Percentiles rank a stretch among this genome's conserved stretches.
These are phyloP conservation scores for Ascochyta fabae DNA, from an alignment of 2,329 filamentous ascomycete genomes.

Conservation along the genomic window DNA sequence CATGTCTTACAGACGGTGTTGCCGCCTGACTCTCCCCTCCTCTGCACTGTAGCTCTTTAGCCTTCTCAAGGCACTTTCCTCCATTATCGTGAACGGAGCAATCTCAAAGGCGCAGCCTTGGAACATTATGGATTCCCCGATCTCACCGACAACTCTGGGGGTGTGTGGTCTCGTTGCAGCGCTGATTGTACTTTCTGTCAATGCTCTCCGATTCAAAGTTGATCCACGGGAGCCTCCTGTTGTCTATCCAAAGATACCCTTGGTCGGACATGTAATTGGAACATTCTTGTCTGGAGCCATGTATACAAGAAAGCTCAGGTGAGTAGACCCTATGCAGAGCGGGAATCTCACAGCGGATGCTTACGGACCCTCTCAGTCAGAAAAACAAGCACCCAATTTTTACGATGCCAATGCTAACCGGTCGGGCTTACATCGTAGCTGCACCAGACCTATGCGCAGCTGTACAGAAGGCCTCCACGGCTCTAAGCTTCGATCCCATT, in stretches of 20 bases:
- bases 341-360: not conserved
- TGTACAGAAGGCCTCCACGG: conserved; percentile 50
- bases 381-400: conserved; percentile 43
- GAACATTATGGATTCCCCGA: not conserved
- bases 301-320: conserved; percentile 52
- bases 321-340: conserved; percentile 1
- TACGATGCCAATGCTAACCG: conserved; percentile 55
- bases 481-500: conserved; percentile 54
- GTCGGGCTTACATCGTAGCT: conserved; percentile 56
- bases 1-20: not conserved
- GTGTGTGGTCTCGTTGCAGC: conserved; percentile 15
- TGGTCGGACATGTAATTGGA: conserved; percentile 56
- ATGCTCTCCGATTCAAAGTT: conserved; percentile 20
- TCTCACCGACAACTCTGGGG: not conserved
- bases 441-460: conserved; percentile 50
- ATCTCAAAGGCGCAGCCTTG: not conserved
- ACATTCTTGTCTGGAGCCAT: conserved; percentile 44
- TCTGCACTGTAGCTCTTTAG: too few species aligned
- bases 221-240: conserved; percentile 53
- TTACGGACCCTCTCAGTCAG: conserved; percentile 18
- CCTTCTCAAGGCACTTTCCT: not conserved
- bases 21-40: not conserved
- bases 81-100: not conserved
- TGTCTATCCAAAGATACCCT: conserved; percentile 51
- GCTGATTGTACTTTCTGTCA: conserved; percentile 6